Evolutionary conservation across 768 basidiomycete species (phyloP), one percentile per base, ranked within the genome.

Genomic region (Auricularia auricula-judae): DNA sequence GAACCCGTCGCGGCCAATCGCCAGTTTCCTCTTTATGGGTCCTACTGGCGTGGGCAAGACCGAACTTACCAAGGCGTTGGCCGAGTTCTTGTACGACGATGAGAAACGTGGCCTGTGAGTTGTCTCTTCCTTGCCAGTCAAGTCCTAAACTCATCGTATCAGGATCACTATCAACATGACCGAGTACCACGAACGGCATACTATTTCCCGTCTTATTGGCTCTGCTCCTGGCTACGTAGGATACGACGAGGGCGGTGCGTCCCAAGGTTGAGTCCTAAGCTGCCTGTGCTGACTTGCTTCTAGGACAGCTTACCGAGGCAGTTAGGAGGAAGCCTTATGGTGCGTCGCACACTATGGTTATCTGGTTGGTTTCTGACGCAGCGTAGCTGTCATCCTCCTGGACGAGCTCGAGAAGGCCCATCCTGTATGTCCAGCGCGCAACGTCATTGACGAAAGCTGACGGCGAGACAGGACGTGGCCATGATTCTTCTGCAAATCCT

Each of bases 81-180:
- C 94, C 0, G 81, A 80, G 0, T 97, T 97, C 80, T 72, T 98
- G 65, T 97, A 92, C 76, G 88, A 93, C 66, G 91, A 94, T 67
- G 92, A 94, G 71, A 86, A 88, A 65, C 79, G 89, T 53, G 93
- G 91, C 11, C 71, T 96, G 91, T 91, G 70, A 75, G 85, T 80
- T 4, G 3, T 21, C 33, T 7, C 39, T 42, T 2, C 39, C n/a
- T 36, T 34, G 33, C 54, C 64, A 39, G 36, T 34, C 5, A 10
- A 29, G 60, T 34, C 11, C 3, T 42, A 5, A 34, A 62, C 64
- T 14, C 43, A n/a, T 61, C 12, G 61, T 36, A 18, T 61, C 66
- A 91, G 88, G 63, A 92, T 94, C 67, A 90, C 87, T 65, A 92
- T 96, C 71, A 95, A 97, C 69, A 94, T 96, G 92, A 89, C 90